Evolutionary conservation across 2,329 filamentous ascomycete species (phyloP).

Genomic region (Hymenoscyphus occultus): DNA sequence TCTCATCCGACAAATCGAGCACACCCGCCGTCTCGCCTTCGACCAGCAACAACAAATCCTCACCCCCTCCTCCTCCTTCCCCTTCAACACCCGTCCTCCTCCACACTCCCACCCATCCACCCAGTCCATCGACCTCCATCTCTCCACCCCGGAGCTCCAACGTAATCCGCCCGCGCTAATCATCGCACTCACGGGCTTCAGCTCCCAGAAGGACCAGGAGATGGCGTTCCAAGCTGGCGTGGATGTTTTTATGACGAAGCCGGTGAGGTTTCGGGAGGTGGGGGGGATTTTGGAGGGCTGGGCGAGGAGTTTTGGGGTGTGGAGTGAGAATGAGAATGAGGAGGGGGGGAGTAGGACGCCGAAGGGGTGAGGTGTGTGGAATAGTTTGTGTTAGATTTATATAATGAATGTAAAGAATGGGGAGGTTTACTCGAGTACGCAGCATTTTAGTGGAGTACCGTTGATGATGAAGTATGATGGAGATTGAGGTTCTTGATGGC

Average conservation of each 20-base stretch:
- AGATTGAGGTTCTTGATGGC: too few species aligned
- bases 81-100: slow-evolving; percentile 1
- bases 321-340: not conserved
- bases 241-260: slow-evolving; percentile 53
- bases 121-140: slow-evolving; percentile 7
- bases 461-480: too few species aligned
- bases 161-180: slow-evolving; percentile 39
- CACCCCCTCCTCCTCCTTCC: slow-evolving; percentile 15
- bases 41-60: slow-evolving; percentile 20
- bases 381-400: too few species aligned
- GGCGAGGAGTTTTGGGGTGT: slow-evolving; percentile 10
- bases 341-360: not conserved
- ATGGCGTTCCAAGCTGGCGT: slow-evolving; percentile 51
- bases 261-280: slow-evolving; percentile 37
- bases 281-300: slow-evolving; percentile 27
- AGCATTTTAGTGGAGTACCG: too few species aligned
- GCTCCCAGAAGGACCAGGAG: slow-evolving; percentile 45
- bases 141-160: slow-evolving; percentile 36
- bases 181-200: slow-evolving; percentile 52
- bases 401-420: too few species aligned
- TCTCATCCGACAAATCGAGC: slow-evolving; percentile 47
- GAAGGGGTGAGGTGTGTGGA: not conserved
- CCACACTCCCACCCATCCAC: not conserved
- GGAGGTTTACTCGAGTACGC: too few species aligned
- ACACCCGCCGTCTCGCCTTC: slow-evolving; percentile 23